Conservation (phyloP, 495 filamentous ascomycete genomes). For the Aspergillus sclerotiicarbonarius region DNA sequence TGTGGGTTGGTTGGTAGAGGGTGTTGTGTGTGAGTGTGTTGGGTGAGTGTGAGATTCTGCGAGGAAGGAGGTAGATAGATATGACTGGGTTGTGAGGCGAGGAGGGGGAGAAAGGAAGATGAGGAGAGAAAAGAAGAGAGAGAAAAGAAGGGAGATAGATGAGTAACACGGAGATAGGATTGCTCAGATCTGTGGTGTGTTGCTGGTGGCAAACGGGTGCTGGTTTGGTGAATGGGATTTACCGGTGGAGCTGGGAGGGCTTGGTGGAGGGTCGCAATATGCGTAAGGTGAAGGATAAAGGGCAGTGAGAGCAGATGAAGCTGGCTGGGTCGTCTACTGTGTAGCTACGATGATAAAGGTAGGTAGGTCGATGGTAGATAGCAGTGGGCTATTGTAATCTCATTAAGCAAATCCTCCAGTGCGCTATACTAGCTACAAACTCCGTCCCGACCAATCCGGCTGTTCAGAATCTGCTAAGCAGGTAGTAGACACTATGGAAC, state of each 20-base stretch:
- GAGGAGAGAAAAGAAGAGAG: constrained; percentile 3
- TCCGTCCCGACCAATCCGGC: neutral
- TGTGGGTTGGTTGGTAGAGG: neutral
- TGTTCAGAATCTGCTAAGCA: neutral
- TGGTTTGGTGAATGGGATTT: too few species aligned
- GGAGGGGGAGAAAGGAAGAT: neutral
- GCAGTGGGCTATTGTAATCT: neutral
- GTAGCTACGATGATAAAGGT: too few species aligned
- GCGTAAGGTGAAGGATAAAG: too few species aligned
- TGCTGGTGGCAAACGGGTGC: neutral
- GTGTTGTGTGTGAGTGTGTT: neutral
- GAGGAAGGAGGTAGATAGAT: too few species aligned
- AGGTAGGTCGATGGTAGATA: neutral
- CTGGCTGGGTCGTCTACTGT: too few species aligned
- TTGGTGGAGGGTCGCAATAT: too few species aligned
- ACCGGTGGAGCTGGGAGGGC: too few species aligned
- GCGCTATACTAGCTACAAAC: neutral
- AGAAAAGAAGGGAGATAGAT: neutral
- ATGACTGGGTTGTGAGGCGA: too few species aligned
- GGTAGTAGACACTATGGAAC: neutral
- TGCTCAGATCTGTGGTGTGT: neutral
- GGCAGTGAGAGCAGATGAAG: too few species aligned
- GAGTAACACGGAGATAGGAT: neutral
- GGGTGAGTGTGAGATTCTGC: too few species aligned
- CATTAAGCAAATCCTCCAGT: neutral